Evolutionary conservation across 768 basidiomycete species (phyloP), one percentile per base, ranked within the genome.

Genomic region (Lentinula aciculospora): DNA sequence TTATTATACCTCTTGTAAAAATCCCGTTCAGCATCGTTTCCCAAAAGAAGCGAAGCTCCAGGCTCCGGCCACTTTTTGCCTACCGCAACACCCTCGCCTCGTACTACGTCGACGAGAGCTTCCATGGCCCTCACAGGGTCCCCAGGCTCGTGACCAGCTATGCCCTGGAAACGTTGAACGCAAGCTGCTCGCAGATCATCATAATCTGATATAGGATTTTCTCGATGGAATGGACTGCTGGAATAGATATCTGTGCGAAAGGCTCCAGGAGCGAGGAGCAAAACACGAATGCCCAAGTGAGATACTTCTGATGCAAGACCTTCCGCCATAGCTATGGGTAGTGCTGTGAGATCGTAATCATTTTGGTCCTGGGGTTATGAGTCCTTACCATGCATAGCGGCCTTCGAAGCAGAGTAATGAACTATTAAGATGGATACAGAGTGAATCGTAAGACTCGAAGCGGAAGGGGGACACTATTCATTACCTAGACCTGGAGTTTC

Each of bases 91-190:
- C 81, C 81, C 64, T 86, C 84, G 5, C 81, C 82, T 60, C 72
- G 63, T 2, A 79, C 76, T 8, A 78, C 71, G 56, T 80, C 78
- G 0, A 77, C 73, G 7, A 80, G 65, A 12, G 66, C 73, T 17
- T 80, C 73, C 76, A 83, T 83, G 1, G 81, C 86, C 65, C 83
- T 84, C 45, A 68, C 65, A 0, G 85, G 85, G 64, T 86, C 83
- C 0, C 84, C 83, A n/a, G 68, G 72, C 62, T 82, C 78, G n/a
- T 69, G 73, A 5, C 80, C 78, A 5, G 76, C 66, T 2, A 80
- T 62, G 1, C 68, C 60, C 8, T 50, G 59, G 56, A 76, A 81
- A 9, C 67, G 63, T 23, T 63, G 64, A 6, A 61, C 57, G 45
- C 69, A 69, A 10, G 61, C 57, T 27, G 66, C 64, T 34, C 82